Evolutionary conservation across 2,329 filamentous ascomycete genomes (phyloP).

Genomic region (Aspergillus ustus): DNA sequence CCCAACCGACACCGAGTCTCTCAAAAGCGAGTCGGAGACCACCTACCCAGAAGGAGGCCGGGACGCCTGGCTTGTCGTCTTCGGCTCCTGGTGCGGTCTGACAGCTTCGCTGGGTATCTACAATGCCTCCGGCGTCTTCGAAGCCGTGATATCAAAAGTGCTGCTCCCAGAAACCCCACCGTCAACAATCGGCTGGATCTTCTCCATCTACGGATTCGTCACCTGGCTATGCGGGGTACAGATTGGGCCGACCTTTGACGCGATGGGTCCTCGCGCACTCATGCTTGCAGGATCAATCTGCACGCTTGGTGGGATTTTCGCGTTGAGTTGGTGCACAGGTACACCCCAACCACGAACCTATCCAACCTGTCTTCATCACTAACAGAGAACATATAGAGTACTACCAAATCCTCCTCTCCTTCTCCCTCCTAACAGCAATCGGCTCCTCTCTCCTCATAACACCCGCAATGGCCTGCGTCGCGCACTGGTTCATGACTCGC

Average conservation of each 20-base stretch:
- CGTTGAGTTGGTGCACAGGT: constrained; percentile 28
- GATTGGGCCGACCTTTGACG: constrained; percentile 36
- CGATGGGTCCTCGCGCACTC: constrained; percentile 28
- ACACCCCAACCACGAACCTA: background rate
- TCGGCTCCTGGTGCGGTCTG: constrained; percentile 41
- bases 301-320: constrained; percentile 24
- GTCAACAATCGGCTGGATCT: constrained; percentile 33
- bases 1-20: background rate
- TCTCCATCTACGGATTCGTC: constrained; percentile 33
- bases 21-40: background rate
- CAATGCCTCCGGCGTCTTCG: constrained; percentile 36
- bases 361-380: background rate
- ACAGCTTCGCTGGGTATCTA: constrained; percentile 41
- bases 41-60: constrained; percentile 28
- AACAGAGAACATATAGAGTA: constrained; percentile 31
- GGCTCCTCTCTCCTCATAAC: constrained; percentile 46
- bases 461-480: constrained; percentile 24
- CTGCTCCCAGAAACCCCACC: constrained; percentile 19
- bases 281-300: constrained; percentile 26
- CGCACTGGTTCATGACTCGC: constrained; percentile 42
- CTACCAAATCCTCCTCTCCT: constrained; percentile 50
- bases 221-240: constrained; percentile 31
- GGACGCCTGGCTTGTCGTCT: constrained; percentile 46
- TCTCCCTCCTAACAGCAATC: constrained; percentile 45
- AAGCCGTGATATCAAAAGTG: constrained; percentile 22